Conservation (phyloP, 2,329 filamentous ascomycete species). For the Monilinia vaccinii-corymbosi region DNA sequence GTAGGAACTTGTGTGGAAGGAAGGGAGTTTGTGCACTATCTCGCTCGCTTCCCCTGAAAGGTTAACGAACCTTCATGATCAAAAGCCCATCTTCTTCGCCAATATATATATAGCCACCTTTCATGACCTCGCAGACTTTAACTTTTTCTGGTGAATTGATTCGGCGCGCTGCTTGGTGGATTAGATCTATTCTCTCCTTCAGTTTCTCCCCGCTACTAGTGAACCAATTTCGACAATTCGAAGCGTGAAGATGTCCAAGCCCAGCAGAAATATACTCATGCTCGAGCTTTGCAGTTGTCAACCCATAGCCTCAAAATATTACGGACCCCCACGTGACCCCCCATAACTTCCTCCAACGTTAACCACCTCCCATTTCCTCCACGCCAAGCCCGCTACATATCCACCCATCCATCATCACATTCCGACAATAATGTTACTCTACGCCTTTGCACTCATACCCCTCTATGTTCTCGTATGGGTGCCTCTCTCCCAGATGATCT, state of each 20-base stretch:
- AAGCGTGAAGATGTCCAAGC: not conserved
- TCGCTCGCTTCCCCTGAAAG: too few relatives aligned
- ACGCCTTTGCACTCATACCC: conserved; percentile 22
- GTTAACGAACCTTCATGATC: too few relatives aligned
- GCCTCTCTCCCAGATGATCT: conserved; percentile 22
- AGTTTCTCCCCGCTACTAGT: too few relatives aligned
- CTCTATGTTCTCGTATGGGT: conserved; percentile 26
- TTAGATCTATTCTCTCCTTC: not conserved
- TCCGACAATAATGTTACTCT: conserved; percentile 22
- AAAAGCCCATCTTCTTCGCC: too few relatives aligned
- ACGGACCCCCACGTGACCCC: not conserved
- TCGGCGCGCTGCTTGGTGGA: too few relatives aligned
- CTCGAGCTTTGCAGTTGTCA: not conserved
- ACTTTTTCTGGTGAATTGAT: too few relatives aligned
- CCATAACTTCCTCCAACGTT: not conserved
- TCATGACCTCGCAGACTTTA: too few relatives aligned
- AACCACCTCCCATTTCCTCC: conserved; percentile 3
- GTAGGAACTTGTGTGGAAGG: too few relatives aligned
- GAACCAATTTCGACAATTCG: too few relatives aligned
- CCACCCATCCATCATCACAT: not conserved
- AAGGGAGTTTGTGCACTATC: too few relatives aligned
- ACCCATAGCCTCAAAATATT: not conserved
- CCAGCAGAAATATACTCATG: too few relatives aligned
- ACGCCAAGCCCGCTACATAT: not conserved
- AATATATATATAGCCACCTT: too few relatives aligned